Base-by-base conservation (phyloP, 106 monocot genomes). In the Dendrobium nobile region DNA sequence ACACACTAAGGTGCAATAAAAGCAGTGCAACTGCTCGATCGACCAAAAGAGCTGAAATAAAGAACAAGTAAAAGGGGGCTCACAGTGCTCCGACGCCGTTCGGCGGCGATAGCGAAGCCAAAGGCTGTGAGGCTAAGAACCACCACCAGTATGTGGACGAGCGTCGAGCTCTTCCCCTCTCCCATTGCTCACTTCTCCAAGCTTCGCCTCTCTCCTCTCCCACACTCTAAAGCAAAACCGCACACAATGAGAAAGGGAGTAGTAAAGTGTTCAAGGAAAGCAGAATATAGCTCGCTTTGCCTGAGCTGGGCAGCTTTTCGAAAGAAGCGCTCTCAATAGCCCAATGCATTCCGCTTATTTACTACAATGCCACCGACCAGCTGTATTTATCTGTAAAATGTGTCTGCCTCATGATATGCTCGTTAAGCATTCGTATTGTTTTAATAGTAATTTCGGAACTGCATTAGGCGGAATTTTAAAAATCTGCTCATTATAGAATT, bases 41-140 rank as follows among this genome's bases (percentile, higher is more conserved):
- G 20, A 33, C 37, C 70, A 70, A 33, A 65, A 17, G 1, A 37
- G 37, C 33, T 11, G 28, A 44, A 74, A 43, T 74, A 1, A 5
- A 74, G n/a, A 44, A 44, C 4, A 74, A 47, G 13, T 48, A 1
- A n/a, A 41, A 19, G 76, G 2, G 20, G n/a, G 22, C 79, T 77
- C 77, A 92, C 91, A 73, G 89, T 92, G 89, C 91, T 92, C 33
- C 91, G 45, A n/a, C 91, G 81, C 73, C 91, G 89, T 73, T 92
- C 91, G 40, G 91, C 91, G 47, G 91, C 91, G 70, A 92, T 87
- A 84, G 91, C 79, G 72, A 92, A 92, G 33, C 91, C 91, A 31
- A 92, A 92, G 44, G 91, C 91, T 27, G 89, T 89, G 81, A 92
- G 89, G 75, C 91, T 82, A 27, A 92, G 91, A 44, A 82, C 87